A percentile compares a stretch with the other conserved stretches of the same genome.
Evolutionary conservation across 768 basidiomycete species (phyloP).

Genomic region (Crassisporium funariophilum): DNA sequence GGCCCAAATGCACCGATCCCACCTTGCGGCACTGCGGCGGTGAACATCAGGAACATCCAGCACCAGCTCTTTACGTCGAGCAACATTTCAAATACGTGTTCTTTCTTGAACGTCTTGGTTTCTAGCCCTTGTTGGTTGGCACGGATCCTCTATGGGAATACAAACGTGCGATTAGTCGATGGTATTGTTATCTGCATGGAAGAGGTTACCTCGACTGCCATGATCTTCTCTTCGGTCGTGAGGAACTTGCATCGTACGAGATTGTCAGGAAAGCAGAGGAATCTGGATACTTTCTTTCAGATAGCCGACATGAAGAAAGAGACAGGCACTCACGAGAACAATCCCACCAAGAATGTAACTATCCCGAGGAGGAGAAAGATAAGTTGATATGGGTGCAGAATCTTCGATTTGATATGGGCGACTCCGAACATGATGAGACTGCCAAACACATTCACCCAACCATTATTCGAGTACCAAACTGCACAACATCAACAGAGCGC

Average conservation of each 20-base stretch:
- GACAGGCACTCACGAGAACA: conserved; percentile 21
- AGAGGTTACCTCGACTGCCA: conserved; percentile 29
- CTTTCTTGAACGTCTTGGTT: conserved; percentile 32
- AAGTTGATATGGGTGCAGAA: conserved; percentile 30
- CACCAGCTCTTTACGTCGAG: conserved; percentile 37
- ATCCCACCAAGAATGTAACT: conserved; percentile 28
- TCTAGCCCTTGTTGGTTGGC: conserved; percentile 39
- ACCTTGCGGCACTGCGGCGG: conserved; percentile 24
- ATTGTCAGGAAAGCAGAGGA: conserved; percentile 35
- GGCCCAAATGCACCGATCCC: conserved; percentile 32
- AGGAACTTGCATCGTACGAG: conserved; percentile 33
- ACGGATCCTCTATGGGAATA: conserved; percentile 27
- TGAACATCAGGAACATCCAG: conserved; percentile 30
- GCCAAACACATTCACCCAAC: conserved; percentile 36
- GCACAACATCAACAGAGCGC: neutral
- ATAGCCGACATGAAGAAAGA: neutral
- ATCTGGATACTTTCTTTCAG: conserved; percentile 23
- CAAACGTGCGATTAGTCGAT: neutral
- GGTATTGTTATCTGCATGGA: neutral
- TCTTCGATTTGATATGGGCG: conserved; percentile 30
- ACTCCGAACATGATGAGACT: conserved; percentile 38
- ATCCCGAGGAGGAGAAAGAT: conserved; percentile 31
- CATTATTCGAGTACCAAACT: conserved; percentile 35
- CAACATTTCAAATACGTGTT: conserved; percentile 33
- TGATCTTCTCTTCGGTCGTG: conserved; percentile 30